Evolutionary conservation across 2,329 filamentous ascomycete species (phyloP).

Genomic region (Dryadomyces sulphureus): DNA sequence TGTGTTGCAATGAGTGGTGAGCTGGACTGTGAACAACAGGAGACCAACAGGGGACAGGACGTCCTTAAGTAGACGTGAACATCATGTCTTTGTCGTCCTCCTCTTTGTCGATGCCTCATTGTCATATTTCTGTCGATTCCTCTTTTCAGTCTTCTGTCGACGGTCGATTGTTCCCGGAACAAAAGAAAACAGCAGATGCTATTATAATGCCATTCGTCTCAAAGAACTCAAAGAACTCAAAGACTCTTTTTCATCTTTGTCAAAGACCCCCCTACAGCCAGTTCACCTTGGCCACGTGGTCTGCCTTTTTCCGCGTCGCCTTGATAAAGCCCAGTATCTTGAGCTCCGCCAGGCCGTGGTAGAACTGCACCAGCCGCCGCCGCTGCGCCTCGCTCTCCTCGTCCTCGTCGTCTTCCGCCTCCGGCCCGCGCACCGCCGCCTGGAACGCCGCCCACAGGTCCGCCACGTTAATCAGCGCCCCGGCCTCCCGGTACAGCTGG

Average conservation of each 20-base stretch:
- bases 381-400: constrained; percentile 35
- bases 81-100: background rate
- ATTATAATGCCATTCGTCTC: no score
- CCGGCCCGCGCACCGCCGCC: constrained; percentile 35
- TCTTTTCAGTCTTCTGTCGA: background rate
- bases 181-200: no score
- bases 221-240: background rate
- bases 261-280: constrained; percentile 39
- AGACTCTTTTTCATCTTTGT: background rate
- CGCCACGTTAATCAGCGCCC: constrained; percentile 60
- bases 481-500: constrained; percentile 65
- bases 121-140: background rate
- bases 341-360: constrained; percentile 71
- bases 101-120: background rate
- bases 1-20: no score
- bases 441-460: constrained; percentile 70
- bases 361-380: constrained; percentile 61
- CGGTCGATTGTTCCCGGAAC: no score
- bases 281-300: constrained; percentile 83
- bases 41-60: background rate
- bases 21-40: background rate
- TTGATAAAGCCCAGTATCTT: constrained; percentile 78
- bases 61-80: no score
- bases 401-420: constrained; percentile 24
- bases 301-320: constrained; percentile 76